phyloP scores from a whole-genome alignment of 805 yeast species.

The Starmerella riodocensis region DNA sequence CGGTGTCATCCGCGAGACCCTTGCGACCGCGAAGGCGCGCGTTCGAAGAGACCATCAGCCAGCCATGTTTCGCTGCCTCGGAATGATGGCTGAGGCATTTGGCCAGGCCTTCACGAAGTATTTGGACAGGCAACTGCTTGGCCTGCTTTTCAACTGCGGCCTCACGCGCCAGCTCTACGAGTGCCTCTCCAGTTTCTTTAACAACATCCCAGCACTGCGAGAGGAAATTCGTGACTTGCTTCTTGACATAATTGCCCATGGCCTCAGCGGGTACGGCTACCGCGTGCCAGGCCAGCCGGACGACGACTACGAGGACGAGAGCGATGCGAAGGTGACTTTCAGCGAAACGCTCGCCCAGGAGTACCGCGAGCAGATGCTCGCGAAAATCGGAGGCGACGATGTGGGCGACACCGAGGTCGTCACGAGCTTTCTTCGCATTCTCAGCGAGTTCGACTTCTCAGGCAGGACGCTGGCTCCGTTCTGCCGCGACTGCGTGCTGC shows the following conservation, averaged over 20 bases:
- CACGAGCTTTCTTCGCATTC: conserved; percentile 65
- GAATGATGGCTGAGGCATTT: conserved; percentile 73
- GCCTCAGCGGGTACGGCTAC: conserved; percentile 68
- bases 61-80: conserved; percentile 77
- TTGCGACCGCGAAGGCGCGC: conserved; percentile 41
- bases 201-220: conserved; percentile 67
- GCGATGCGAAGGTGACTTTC: conserved; percentile 9
- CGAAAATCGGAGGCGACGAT: conserved; percentile 53
- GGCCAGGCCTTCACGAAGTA: conserved; percentile 90
- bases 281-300: conserved; percentile 74
- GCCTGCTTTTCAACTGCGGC: conserved; percentile 67
- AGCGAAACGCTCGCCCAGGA: conserved; percentile 42
- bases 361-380: conserved; percentile 60
- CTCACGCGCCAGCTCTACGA: conserved; percentile 72
- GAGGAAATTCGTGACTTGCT: conserved; percentile 58
- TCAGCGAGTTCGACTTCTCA: conserved; percentile 60
- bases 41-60: conserved; percentile 62
- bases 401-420: conserved; percentile 40
- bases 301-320: conserved; percentile 8
- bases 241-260: conserved; percentile 56
- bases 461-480: conserved; percentile 73
- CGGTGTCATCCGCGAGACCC: conserved; percentile 68
- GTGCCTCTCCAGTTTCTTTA: conserved; percentile 53
- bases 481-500: conserved; percentile 70
- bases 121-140: conserved; percentile 66